Conservation (phyloP, 2,329 filamentous ascomycete species). For the Penicillium corylophilum region DNA sequence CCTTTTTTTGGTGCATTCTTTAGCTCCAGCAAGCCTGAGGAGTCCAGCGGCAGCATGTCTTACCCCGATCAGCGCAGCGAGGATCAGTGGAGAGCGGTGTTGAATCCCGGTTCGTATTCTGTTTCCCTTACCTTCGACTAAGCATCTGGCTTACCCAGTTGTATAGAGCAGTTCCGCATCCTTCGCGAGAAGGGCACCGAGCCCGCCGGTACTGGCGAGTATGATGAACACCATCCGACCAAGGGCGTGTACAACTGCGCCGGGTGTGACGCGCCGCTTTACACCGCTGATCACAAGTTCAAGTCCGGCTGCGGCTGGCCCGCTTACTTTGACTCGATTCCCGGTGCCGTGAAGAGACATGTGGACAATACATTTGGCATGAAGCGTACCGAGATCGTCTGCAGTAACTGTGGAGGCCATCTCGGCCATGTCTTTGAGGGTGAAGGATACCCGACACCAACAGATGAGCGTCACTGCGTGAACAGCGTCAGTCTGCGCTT, state of each 20-base stretch:
- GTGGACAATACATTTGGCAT: conserved; percentile 77
- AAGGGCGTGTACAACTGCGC: conserved; percentile 83
- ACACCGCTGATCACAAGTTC: conserved; percentile 94
- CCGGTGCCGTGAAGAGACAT: conserved; percentile 81
- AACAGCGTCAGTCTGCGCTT: conserved; percentile 92
- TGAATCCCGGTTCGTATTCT: conserved; percentile 63
- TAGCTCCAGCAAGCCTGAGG: conserved; percentile 55
- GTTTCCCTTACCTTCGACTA: conserved; percentile 40
- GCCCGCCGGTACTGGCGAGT: conserved; percentile 72
- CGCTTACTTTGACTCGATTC: conserved; percentile 93
- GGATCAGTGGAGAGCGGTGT: conserved; percentile 84
- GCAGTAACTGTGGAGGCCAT: conserved; percentile 90
- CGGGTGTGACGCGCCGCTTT: conserved; percentile 81
- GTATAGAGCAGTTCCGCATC: conserved; percentile 89
- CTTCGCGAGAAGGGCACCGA: conserved; percentile 93
- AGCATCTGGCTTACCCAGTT: background rate
- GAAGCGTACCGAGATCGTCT: conserved; percentile 88
- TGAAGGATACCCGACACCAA: conserved; percentile 78
- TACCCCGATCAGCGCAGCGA: conserved; percentile 79
- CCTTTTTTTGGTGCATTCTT: conserved; percentile 79
- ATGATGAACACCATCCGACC: conserved; percentile 78
- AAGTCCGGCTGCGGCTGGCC: conserved; percentile 96
- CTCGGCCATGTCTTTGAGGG: conserved; percentile 90
- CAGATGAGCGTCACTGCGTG: conserved; percentile 95
- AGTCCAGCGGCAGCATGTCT: conserved; percentile 42